These are phyloP conservation scores for Lentinus brumalis DNA, from an alignment of 768 basidiomycete genomes.

Conservation along the genomic window DNA sequence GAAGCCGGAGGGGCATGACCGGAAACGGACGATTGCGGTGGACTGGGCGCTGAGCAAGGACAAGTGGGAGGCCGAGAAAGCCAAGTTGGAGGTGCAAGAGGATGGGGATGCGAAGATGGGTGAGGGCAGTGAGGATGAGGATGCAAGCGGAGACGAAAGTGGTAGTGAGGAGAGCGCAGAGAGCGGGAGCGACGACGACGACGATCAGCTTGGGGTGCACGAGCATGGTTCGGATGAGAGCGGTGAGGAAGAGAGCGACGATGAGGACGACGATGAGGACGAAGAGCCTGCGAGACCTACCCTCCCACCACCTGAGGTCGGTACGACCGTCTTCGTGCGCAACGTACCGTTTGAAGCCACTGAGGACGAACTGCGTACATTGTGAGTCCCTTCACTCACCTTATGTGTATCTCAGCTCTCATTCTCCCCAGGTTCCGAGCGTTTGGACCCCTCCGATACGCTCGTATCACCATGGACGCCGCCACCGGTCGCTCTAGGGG, in stretches of 20 bases:
- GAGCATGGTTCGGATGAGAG: slow-evolving; percentile 20
- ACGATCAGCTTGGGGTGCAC: slow-evolving; percentile 27
- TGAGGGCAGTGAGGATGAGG: slow-evolving; percentile 33
- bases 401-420: neutral
- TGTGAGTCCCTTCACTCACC: slow-evolving; percentile 52
- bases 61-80: slow-evolving; percentile 83
- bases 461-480: slow-evolving; percentile 83
- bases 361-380: slow-evolving; percentile 84
- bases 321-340: slow-evolving; percentile 91
- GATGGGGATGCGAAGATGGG: slow-evolving; percentile 40
- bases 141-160: slow-evolving; percentile 11
- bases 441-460: slow-evolving; percentile 93
- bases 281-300: slow-evolving; percentile 56
- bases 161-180: too few relatives aligned
- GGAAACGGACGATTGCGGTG: slow-evolving; percentile 75
- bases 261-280: slow-evolving; percentile 32
- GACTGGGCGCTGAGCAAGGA: slow-evolving; percentile 97
- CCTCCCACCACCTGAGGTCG: slow-evolving; percentile 82
- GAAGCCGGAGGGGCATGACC: slow-evolving; percentile 37
- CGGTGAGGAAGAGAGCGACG: slow-evolving; percentile 35
- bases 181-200: slow-evolving; percentile 33
- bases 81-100: slow-evolving; percentile 43
- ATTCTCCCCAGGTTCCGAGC: slow-evolving; percentile 71
- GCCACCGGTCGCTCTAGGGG: slow-evolving; percentile 87
- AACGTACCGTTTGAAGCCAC: slow-evolving; percentile 92